Evolutionary conservation across 768 basidiomycete genomes (phyloP), one percentile per base, ranked within the genome.

Genomic region (Suillus spraguei): DNA sequence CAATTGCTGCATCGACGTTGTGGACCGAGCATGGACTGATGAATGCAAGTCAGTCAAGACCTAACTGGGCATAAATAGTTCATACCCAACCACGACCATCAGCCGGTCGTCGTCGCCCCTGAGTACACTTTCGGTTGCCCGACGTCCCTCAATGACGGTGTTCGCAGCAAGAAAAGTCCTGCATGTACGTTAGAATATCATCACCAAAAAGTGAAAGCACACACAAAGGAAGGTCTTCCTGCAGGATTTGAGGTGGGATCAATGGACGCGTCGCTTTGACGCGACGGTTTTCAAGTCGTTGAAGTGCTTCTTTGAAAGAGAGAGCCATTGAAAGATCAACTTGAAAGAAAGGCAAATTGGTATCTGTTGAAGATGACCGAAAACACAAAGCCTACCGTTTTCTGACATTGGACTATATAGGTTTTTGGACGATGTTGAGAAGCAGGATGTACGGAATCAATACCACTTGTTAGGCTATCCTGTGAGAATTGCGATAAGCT

Each of bases 231-330:
- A 92, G 83, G 76, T 98, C 95, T 75, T 98, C 95, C 68, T 92
- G 91, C 2, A 98, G 83, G 65, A 98, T 97, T 72, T 96, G 95
- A 24, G 95, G 95, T 59, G 95, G 95, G 62, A 98, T 95, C 62
- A 98, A 78, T 35, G 95, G 95, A 47, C 95, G 82, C 20, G 90
- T 95, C 17, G 85, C 89, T 73, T 87, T 94, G 60, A 98, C 95
- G 52, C 95, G 82, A 64, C 87, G 83, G 71, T 98, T 96, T 71
- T 95, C 94, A 44, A 97, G 87, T 60, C 90, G 87, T 64, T 85
- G 74, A 59, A 92, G 84, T 49, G 92, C 92, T 64, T 94, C 90
- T 71, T 85, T 87, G 83, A 92, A 89, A 54, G 91, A 80, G 72
- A 92, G 85, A 58, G 88, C 80, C 85, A 89, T 89, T 64, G 81